These are phyloP conservation scores for Eremothecium cymbalariae DNA, from an alignment of 1,139 yeast genomes.

Conservation along the genomic window DNA sequence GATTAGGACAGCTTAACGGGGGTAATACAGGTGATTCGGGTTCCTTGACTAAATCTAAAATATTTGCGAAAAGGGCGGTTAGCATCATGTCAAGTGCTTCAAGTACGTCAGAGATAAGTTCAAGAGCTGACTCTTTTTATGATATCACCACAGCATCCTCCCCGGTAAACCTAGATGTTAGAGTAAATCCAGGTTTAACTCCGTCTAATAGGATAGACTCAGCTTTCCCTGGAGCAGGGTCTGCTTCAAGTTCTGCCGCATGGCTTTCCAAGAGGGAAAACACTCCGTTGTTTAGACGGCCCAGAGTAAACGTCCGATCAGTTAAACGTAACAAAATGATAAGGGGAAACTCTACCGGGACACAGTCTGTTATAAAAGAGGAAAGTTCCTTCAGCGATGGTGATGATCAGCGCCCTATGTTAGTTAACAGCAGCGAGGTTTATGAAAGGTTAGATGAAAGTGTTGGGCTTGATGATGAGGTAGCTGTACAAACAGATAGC, in stretches of 20 bases:
- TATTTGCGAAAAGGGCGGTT: constrained; percentile 28
- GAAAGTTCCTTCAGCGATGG: constrained; percentile 27
- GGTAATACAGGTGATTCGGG: constrained; percentile 14
- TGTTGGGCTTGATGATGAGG: constrained; percentile 13
- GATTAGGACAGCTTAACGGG: neutral
- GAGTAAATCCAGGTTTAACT: constrained; percentile 14
- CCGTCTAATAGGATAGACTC: constrained; percentile 20
- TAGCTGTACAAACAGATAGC: constrained; percentile 14
- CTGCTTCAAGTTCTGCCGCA: constrained; percentile 14
- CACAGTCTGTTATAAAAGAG: constrained; percentile 28
- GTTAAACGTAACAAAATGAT: constrained; percentile 19
- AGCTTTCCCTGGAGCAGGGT: constrained; percentile 23
- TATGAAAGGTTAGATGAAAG: constrained; percentile 7
- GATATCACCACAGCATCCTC: constrained; percentile 32
- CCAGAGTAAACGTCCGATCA: constrained; percentile 21
- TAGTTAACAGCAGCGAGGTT: neutral
- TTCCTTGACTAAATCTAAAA: constrained; percentile 16
- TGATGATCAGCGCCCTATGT: constrained; percentile 13
- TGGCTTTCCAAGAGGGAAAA: constrained; percentile 39
- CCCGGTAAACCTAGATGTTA: constrained; percentile 19
- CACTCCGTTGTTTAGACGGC: constrained; percentile 35
- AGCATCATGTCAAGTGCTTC: constrained; percentile 37
- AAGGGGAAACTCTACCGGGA: constrained; percentile 14
- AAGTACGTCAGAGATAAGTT: constrained; percentile 36
- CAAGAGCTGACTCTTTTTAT: constrained; percentile 36